Percentiles rank a stretch among this genome's conserved stretches.
phyloP scores from a whole-genome alignment of 2,329 filamentous ascomycete species.

The Aquanectria penicillioides region DNA sequence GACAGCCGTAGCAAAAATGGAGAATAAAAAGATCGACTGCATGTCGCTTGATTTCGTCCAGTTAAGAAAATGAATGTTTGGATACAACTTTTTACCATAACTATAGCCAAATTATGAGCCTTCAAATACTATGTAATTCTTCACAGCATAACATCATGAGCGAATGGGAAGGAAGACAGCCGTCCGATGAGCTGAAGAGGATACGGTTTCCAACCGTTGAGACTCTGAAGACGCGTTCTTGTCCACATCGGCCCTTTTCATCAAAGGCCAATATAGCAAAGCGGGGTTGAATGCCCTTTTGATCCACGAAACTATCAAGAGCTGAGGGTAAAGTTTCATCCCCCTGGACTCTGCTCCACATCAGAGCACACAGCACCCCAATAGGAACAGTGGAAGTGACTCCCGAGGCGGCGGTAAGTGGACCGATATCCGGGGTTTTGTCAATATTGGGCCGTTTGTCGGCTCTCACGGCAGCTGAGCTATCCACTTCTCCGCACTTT shows the following conservation, averaged over 20 bases:
- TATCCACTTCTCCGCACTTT: no score
- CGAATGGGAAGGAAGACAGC: slow-evolving; percentile 11
- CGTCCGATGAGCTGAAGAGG: no score
- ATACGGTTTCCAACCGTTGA: background rate
- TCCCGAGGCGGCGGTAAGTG: no score
- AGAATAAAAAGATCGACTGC: background rate
- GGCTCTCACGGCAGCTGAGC: no score
- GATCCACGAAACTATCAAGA: no score
- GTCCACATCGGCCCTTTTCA: background rate
- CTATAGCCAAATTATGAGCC: background rate
- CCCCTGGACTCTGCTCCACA: no score
- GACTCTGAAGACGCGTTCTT: background rate
- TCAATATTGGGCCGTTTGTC: no score
- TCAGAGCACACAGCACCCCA: no score
- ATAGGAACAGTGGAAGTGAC: no score
- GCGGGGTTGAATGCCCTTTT: background rate
- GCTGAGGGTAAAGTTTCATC: no score
- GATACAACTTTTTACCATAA: background rate
- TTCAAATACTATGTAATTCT: background rate
- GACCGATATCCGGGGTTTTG: no score
- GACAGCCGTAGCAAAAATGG: background rate
- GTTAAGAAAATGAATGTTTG: no score
- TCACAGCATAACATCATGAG: background rate
- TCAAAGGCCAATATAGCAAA: background rate
- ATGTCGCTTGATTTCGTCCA: background rate